These are phyloP conservation scores for Sporothrix humicola DNA, from an alignment of 2,329 filamentous ascomycete genomes.

Conservation along the genomic window DNA sequence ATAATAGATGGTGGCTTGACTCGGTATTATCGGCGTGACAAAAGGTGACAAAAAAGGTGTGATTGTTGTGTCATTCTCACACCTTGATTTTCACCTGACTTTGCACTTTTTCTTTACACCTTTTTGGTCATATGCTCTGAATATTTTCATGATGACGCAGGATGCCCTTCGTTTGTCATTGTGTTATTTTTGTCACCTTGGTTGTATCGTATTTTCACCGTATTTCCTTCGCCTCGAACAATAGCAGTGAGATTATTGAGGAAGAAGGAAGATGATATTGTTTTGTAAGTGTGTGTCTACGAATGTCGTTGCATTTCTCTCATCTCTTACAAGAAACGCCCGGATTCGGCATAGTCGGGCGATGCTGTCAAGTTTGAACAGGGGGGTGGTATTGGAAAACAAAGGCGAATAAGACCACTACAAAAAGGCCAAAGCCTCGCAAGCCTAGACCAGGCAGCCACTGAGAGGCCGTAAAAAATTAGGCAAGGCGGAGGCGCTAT, in stretches of 20 bases:
- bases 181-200: neutral
- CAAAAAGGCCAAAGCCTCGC: neutral
- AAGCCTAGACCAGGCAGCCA: constrained; percentile 23
- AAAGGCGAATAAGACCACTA: neutral
- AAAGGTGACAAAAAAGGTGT: neutral
- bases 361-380: neutral
- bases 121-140: neutral
- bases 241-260: too few species aligned
- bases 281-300: neutral
- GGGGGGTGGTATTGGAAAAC: neutral
- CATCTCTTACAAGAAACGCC: neutral
- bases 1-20: neutral
- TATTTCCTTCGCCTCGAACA: neutral
- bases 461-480: neutral
- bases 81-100: constrained; percentile 4
- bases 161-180: neutral
- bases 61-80: neutral
- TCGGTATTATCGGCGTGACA: neutral
- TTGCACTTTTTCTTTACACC: neutral
- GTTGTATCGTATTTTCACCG: neutral
- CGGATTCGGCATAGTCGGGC: constrained; percentile 5
- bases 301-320: neutral
- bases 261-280: neutral
- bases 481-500: neutral
- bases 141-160: neutral